A percentile compares a stretch with the other conserved stretches of the same genome.
These are phyloP conservation scores for Groenewaldozyma sp. DNA, from an alignment of 1,139 yeast species.

Conservation along the genomic window DNA sequence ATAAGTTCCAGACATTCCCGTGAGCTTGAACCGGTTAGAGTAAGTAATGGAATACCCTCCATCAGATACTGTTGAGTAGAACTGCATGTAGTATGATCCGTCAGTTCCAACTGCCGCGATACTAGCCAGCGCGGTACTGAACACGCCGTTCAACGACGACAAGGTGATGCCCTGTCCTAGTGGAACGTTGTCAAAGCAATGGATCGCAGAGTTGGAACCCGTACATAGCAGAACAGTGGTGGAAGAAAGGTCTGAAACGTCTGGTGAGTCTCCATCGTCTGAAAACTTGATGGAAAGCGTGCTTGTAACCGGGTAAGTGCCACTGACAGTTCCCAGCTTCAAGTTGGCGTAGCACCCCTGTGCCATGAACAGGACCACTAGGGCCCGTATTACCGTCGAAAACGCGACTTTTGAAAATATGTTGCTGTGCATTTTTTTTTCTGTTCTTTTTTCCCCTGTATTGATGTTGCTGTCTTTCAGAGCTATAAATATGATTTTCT, in stretches of 20 bases:
- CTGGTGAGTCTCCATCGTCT: slow-evolving; percentile 44
- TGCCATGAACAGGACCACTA: too few species aligned
- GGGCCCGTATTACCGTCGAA: too few species aligned
- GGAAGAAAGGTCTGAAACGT: slow-evolving; percentile 35
- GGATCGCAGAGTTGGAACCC: slow-evolving; percentile 47
- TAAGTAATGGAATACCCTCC: slow-evolving; percentile 61
- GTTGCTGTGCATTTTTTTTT: too few species aligned
- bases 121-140: slow-evolving; percentile 27
- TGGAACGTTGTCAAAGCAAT: slow-evolving; percentile 34
- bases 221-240: slow-evolving; percentile 57
- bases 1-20: slow-evolving; percentile 62
- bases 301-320: slow-evolving; percentile 44
- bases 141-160: slow-evolving; percentile 22
- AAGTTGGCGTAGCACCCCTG: slow-evolving; percentile 57
- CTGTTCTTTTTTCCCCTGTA: too few species aligned
- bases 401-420: too few species aligned
- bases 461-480: too few species aligned
- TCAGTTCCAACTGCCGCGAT: slow-evolving; percentile 39
- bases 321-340: slow-evolving; percentile 43
- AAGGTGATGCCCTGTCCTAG: slow-evolving; percentile 27
- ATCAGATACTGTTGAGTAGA: slow-evolving; percentile 37
- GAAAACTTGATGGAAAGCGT: slow-evolving; percentile 50
- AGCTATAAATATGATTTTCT: too few species aligned
- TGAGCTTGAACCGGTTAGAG: slow-evolving; percentile 53
- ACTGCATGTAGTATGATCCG: slow-evolving; percentile 66